Base-by-base conservation (phyloP, 352 stramenopile species). In the Phytophthora fragariaefolia region DNA sequence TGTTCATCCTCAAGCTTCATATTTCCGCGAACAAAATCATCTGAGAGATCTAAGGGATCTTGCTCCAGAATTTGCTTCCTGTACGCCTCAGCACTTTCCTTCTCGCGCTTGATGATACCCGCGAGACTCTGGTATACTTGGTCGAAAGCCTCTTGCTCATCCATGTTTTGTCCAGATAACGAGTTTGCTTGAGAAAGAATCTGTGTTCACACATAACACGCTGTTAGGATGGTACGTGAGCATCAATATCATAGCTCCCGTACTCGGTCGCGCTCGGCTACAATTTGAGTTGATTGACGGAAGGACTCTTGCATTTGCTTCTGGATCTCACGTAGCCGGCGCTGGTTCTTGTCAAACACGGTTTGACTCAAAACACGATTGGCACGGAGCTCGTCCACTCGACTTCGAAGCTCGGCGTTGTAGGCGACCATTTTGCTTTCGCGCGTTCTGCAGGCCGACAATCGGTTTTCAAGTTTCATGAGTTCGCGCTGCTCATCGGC, bases 311-410 rank as follows among this genome's bases (percentile, higher is more conserved):
- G 85, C 82, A 94, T 92, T 66, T 90, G 80, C 22, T 73, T 77
- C 55, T 94, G 83, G 43, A 94, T 82, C 24, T 94, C 85, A 3
- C 79, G 78, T 6, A 94, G 79, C 38, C 80, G 79, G 20, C 78
- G 80, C 63, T 94, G 85, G 55, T 92, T 87, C 79, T 94, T 94
- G 42, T 92, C 83, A 30, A 92, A 94, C 28, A 90, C 82, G 30
- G 62, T 85, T 59, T 92, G 85, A 32, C 80, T 94, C 34, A 90
- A 58, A 4, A 90, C 73, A 17, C 85, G 80, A 28, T 66, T 82
- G 22, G 83, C 85, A 17, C 85, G 85, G 42, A 94, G 63, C 20
- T 82, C 81, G 51, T 92, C 85, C 6, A 92, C 83, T 20, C 73
- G 77, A 26, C 73, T 36, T 4, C 73, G 71, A 40, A 94, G 65